Base-by-base conservation (phyloP, 192 early-diverging fungal genomes). In the Tieghemiomyces parasiticus region DNA sequence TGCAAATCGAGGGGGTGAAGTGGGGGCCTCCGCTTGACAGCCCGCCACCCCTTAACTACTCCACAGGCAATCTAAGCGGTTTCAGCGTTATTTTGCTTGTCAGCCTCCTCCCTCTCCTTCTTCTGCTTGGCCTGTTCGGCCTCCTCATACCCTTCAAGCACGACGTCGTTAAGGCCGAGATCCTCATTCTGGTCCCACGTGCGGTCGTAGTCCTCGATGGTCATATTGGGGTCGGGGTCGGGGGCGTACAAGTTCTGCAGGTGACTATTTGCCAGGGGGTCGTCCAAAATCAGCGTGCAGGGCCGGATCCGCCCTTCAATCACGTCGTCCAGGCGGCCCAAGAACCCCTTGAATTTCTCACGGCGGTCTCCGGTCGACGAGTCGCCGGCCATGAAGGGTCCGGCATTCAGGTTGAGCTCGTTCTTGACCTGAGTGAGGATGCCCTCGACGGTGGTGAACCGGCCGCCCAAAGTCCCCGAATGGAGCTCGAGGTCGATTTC, bases 391-490 rank as follows among this genome's bases (percentile, higher is more conserved):
- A 78, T 59, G 65, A 85, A 87, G n/a, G 83, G 81, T n/a, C n/a
- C n/a, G 19, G 79, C 69, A 48, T 76, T 75, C 10, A 62, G 69
- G 38, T 78, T 67, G 20, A 95, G 75, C 74, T 97, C 91, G 0
- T 91, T 87, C 60, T 91, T 78, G 3, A 95, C 85, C 73, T 95
- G 92, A 32, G 78, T 70, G 61, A 97, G 64, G 50, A 97, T 75
- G 8, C 93, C 93, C 71, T 97, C 93, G 26, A 97, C 82, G 2
- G 93, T 97, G 2, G 93, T 97, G 65, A 97, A 97, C 33, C 90
- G 78, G 9, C 93, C 93, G 50, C 93, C 93, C 60, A 97, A 72
- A 1, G 93, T 97, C 42, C 93, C 93, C 9, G 81, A 72, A 28
- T 80, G 70, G 69, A 97, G 68, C 67, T 95, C 88, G 28, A 97